Conservation (phyloP, 2,329 filamentous ascomycete genomes). For the Neurospora crassa region DNA sequence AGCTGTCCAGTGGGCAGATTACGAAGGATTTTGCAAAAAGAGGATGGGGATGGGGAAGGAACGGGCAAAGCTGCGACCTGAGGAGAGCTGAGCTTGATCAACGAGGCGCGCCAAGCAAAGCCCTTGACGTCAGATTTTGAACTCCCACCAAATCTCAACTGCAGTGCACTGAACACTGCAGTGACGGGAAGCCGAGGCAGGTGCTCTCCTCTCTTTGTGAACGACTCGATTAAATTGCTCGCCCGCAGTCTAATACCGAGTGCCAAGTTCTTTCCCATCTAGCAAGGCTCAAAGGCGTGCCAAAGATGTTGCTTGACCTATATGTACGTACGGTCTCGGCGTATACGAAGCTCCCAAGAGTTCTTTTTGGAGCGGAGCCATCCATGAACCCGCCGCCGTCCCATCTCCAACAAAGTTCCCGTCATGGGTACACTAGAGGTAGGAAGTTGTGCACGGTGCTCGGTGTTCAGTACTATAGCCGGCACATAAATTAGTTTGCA, state of each 20-base stretch:
- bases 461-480: background rate
- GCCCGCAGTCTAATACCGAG: too few species aligned
- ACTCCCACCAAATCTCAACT: background rate
- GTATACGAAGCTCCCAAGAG: background rate
- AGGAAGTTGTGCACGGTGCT: background rate
- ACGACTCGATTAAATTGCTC: too few species aligned
- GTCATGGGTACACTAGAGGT: too few species aligned
- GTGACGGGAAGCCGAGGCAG: background rate
- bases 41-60: background rate
- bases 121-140: constrained; percentile 12
- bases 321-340: too few species aligned
- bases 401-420: background rate
- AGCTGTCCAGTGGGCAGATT: background rate
- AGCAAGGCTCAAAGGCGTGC: background rate
- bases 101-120: constrained; percentile 7
- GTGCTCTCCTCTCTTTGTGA: background rate
- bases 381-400: background rate
- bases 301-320: background rate
- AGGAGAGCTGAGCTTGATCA: constrained; percentile 6
- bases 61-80: background rate
- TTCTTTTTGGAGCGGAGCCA: background rate
- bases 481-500: background rate
- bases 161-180: background rate
- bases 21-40: background rate
- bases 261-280: background rate